These are phyloP conservation scores for Novymonas esmeraldas DNA, from an alignment of 208 protist genomes.

Conservation along the genomic window DNA sequence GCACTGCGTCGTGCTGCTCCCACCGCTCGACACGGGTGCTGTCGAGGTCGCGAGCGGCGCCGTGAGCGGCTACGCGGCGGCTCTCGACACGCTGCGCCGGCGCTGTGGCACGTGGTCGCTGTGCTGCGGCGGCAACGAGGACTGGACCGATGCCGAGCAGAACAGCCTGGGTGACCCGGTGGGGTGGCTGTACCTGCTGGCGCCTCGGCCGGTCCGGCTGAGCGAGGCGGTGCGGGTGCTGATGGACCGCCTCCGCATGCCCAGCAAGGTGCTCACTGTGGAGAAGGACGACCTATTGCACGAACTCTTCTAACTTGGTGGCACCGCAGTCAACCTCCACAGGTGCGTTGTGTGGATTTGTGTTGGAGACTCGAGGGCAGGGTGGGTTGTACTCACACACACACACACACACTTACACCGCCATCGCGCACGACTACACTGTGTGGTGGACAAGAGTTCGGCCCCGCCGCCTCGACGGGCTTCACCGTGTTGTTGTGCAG, in stretches of 20 bases:
- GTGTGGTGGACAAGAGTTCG: background rate
- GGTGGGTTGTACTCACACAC: background rate
- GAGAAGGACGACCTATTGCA: conserved; percentile 50
- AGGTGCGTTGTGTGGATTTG: too few species aligned
- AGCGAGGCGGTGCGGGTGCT: conserved; percentile 34
- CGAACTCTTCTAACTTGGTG: conserved; percentile 50
- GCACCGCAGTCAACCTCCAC: too few species aligned
- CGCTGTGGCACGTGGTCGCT: conserved; percentile 25
- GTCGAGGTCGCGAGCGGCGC: conserved; percentile 2
- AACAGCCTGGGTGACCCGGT: conserved; percentile 46
- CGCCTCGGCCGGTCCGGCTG: conserved; percentile 32
- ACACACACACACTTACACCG: background rate
- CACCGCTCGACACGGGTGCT: background rate
- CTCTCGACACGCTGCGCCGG: conserved; percentile 8
- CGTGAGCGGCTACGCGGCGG: background rate
- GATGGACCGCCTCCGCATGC: conserved; percentile 35
- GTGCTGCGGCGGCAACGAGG: conserved; percentile 49
- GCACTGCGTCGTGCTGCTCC: conserved; percentile 36
- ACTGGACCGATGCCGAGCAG: conserved; percentile 37
- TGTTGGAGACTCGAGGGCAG: too few species aligned
- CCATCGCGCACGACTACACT: background rate
- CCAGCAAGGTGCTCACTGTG: conserved; percentile 17
- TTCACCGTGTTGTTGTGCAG: too few species aligned
- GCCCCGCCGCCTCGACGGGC: too few species aligned
- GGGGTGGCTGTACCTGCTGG: conserved; percentile 44